Evolutionary conservation across 202 grass and related monocot genomes (phyloP).

Genomic region (Panicum virgatum): DNA sequence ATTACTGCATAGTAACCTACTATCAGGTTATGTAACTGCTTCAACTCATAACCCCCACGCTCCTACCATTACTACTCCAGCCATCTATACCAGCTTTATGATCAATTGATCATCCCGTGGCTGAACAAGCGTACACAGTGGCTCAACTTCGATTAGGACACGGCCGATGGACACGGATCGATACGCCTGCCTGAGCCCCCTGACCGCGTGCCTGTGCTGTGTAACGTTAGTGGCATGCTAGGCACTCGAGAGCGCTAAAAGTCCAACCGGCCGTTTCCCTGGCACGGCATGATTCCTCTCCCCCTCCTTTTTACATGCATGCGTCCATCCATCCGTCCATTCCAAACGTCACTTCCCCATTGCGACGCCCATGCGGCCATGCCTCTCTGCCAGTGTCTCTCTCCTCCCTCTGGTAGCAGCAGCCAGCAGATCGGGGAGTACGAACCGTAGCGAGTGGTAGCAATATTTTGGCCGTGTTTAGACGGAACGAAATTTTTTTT

Average conservation of each 20-base stretch:
- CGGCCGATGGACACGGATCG: background rate
- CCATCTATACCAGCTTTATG: background rate
- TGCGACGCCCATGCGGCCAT: background rate
- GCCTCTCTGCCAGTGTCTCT: background rate
- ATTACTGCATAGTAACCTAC: too few relatives aligned
- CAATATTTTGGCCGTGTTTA: too few relatives aligned
- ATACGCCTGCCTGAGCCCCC: background rate
- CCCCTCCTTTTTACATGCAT: constrained; percentile 43
- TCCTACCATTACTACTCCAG: background rate
- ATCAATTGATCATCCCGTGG: too few relatives aligned
- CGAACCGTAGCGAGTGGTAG: background rate
- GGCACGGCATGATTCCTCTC: constrained; percentile 41
- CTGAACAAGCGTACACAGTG: background rate
- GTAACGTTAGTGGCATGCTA: background rate
- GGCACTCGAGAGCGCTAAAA: constrained; percentile 11
- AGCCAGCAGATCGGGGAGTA: background rate
- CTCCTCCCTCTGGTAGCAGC: background rate
- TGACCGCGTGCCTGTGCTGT: background rate
- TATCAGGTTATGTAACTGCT: background rate
- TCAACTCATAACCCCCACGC: background rate
- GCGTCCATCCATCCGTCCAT: constrained; percentile 49
- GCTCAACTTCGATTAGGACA: background rate
- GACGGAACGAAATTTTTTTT: too few relatives aligned
- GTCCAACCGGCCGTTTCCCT: constrained; percentile 36
- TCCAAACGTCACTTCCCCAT: constrained; percentile 41